Evolutionary conservation across 2,329 filamentous ascomycete genomes (phyloP).

Genomic region (Nannizzia gypsea): DNA sequence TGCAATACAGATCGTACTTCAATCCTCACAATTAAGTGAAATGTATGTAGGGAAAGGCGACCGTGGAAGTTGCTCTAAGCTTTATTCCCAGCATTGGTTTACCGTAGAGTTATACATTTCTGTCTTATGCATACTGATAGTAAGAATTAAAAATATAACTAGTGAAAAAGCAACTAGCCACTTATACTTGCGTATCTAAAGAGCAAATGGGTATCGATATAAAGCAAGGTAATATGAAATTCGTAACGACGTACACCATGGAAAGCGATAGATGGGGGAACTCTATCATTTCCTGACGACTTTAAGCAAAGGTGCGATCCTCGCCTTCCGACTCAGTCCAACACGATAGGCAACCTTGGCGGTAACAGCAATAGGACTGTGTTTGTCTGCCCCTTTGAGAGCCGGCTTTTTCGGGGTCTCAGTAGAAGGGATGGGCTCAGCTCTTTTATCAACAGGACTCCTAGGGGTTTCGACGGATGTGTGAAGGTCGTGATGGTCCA

Average conservation of each 20-base stretch:
- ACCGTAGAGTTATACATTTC: too few species aligned
- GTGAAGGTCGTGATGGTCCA: neutral
- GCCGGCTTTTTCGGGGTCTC: constrained; percentile 11
- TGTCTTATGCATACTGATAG: too few species aligned
- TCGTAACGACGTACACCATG: neutral
- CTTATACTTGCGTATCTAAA: neutral
- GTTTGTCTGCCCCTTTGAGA: constrained; percentile 26
- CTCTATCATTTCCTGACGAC: constrained; percentile 30
- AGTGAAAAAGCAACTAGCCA: neutral
- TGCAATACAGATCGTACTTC: neutral
- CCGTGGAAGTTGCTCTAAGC: too few species aligned
- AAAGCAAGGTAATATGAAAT: neutral
- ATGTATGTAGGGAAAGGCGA: too few species aligned
- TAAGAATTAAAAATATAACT: neutral
- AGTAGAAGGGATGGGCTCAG: neutral
- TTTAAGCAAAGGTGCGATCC: constrained; percentile 39
- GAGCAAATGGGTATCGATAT: neutral
- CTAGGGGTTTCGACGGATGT: neutral
- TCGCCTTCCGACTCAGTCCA: constrained; percentile 38
- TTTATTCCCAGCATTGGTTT: too few species aligned
- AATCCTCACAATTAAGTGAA: too few species aligned
- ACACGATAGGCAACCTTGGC: constrained; percentile 35
- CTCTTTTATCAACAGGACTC: neutral
- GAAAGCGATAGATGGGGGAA: neutral
- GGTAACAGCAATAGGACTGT: constrained; percentile 31